Conservation (phyloP, 371 early-diverging fungal species). For the Mortierella polycephala region DNA sequence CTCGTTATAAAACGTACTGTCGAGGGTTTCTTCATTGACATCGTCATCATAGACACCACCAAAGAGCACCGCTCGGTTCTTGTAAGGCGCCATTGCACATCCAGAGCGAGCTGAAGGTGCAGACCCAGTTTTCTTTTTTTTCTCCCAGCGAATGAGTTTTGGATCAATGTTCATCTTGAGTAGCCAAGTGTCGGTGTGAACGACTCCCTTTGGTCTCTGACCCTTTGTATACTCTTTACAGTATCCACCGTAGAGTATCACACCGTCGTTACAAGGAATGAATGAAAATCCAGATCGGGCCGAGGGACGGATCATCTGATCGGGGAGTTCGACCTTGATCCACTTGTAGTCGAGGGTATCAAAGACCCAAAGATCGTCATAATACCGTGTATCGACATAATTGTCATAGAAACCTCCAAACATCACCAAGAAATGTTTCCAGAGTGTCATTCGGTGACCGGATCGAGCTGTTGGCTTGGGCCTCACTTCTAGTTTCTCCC, state of each 20-base stretch:
- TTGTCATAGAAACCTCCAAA: conserved; percentile 74
- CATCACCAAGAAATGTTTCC: conserved; percentile 70
- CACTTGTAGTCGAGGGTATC: conserved; percentile 70
- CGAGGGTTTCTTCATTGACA: conserved; percentile 67
- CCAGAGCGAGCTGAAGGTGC: conserved; percentile 62
- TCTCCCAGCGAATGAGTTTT: conserved; percentile 66
- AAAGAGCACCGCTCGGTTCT: conserved; percentile 67
- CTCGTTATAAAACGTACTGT: conserved; percentile 65
- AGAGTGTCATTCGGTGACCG: conserved; percentile 61
- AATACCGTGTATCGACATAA: conserved; percentile 65
- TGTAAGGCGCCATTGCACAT: conserved; percentile 64
- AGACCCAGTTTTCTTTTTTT: conserved; percentile 59
- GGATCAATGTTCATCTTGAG: conserved; percentile 66
- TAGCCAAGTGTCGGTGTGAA: conserved; percentile 68
- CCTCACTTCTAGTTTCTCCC: conserved; percentile 70
- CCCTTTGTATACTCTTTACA: conserved; percentile 68
- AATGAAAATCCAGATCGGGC: conserved; percentile 71
- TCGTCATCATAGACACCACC: conserved; percentile 70
- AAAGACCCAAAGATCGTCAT: conserved; percentile 73
- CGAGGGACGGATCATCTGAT: conserved; percentile 59
- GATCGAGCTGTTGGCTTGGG: conserved; percentile 56
- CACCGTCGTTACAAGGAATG: conserved; percentile 56
- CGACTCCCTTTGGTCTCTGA: conserved; percentile 61
- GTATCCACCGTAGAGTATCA: conserved; percentile 73
- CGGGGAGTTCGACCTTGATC: conserved; percentile 66